Percentiles rank a stretch among this genome's conserved stretches.
Conservation (phyloP, 345 rosid genomes). For the Syzygium grande region DNA sequence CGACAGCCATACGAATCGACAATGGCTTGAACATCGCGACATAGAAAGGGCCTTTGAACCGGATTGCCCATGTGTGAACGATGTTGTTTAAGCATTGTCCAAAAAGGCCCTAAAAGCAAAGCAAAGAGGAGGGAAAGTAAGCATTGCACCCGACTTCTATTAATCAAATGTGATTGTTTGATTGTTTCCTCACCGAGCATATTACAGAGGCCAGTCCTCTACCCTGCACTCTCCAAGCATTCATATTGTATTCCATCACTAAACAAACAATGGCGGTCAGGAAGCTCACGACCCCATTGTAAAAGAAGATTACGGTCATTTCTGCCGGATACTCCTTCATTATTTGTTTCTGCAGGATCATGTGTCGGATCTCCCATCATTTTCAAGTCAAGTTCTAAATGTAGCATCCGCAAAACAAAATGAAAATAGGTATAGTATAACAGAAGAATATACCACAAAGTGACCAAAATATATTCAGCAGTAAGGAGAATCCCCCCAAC, state of each 20-base stretch:
- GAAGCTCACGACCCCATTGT: slow-evolving; percentile 14
- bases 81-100: background rate
- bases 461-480: slow-evolving; percentile 10
- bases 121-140: background rate
- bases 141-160: background rate
- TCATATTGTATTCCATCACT: background rate
- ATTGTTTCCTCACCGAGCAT: slow-evolving; percentile 1
- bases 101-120: slow-evolving; percentile 1
- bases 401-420: background rate
- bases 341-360: slow-evolving; percentile 10
- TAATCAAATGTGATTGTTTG: background rate
- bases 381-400: background rate
- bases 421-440: background rate
- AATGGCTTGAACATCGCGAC: slow-evolving; percentile 1
- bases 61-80: slow-evolving; percentile 6
- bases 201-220: background rate
- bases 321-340: slow-evolving; percentile 19
- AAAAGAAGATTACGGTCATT: slow-evolving; percentile 22
- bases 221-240: slow-evolving; percentile 6
- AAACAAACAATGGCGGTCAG: slow-evolving; percentile 7
- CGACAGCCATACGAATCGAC: slow-evolving; percentile 2
- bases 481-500: slow-evolving; percentile 34
- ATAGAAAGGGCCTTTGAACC: slow-evolving; percentile 4
- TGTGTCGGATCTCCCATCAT: background rate
- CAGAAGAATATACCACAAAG: slow-evolving; percentile 18